A percentile compares a stretch with the other conserved stretches of the same genome.
Evolutionary conservation across 2,329 filamentous ascomycete genomes (phyloP).

Genomic region (Penicillium brasilianum): DNA sequence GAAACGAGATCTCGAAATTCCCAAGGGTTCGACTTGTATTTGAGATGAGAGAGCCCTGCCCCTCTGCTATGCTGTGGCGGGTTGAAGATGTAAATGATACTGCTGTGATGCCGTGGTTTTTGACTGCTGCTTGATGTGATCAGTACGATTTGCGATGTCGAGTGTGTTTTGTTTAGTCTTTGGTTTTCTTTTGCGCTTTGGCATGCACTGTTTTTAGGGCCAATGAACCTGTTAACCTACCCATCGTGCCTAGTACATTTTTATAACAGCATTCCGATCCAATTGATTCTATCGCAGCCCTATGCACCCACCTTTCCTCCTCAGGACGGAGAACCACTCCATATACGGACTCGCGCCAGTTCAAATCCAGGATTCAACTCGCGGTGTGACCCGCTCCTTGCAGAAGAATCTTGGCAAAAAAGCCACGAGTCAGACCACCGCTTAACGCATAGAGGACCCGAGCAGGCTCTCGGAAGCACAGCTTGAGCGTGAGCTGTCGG

Average conservation of each 20-base stretch:
- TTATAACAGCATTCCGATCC: neutral
- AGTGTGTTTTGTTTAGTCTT: slow-evolving; percentile 14
- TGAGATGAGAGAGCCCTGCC: slow-evolving; percentile 27
- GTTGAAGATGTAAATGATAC: slow-evolving; percentile 52
- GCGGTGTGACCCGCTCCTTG: slow-evolving; percentile 3
- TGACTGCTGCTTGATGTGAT: slow-evolving; percentile 8
- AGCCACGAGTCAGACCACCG: neutral
- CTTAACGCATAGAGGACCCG: neutral
- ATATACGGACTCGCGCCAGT: neutral
- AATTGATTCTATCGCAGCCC: neutral
- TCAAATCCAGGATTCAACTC: neutral
- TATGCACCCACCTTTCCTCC: neutral
- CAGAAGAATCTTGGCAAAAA: neutral
- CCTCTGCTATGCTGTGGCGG: slow-evolving; percentile 32
- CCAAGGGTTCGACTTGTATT: slow-evolving; percentile 12
- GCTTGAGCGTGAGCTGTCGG: slow-evolving; percentile 15
- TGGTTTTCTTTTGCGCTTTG: slow-evolving; percentile 1
- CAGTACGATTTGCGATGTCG: slow-evolving; percentile 6
- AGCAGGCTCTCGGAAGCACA: slow-evolving; percentile 8
- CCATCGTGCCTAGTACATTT: neutral
- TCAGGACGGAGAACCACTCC: neutral
- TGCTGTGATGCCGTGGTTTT: slow-evolving; percentile 42
- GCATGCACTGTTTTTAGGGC: neutral
- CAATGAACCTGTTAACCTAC: slow-evolving; percentile 1
- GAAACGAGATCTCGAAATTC: slow-evolving; percentile 32